A percentile compares a stretch with the other conserved stretches of the same genome.
Evolutionary conservation across 164 flowering plant species (phyloP).

Genomic region (Chloranthus sessilifolius): DNA sequence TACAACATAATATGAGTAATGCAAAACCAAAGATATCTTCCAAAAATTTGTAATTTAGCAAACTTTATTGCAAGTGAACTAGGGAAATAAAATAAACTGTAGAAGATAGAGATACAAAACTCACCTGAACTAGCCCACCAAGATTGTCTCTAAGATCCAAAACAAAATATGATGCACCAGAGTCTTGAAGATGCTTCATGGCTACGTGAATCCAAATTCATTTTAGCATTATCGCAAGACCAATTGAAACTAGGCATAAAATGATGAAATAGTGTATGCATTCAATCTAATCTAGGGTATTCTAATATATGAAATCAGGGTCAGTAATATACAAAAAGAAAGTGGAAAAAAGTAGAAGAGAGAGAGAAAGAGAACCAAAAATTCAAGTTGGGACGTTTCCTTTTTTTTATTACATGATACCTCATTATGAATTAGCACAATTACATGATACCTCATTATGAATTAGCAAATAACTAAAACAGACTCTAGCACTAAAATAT

Average conservation of each 20-base stretch:
- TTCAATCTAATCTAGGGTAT: too few species aligned
- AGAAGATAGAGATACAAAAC: constrained; percentile 1
- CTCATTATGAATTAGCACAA: too few species aligned
- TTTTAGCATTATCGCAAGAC: constrained; percentile 1
- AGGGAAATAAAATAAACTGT: background rate
- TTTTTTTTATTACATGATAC: too few species aligned
- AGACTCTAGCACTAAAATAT: too few species aligned
- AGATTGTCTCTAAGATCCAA: constrained; percentile 93
- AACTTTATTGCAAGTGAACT: background rate
- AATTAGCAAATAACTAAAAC: too few species aligned
- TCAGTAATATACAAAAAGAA: too few species aligned
- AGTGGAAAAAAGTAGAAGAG: too few species aligned
- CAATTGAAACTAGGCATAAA: constrained; percentile 6
- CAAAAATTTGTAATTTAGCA: background rate
- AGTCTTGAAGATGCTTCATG: constrained; percentile 77
- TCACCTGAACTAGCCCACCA: constrained; percentile 96
- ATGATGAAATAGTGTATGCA: background rate
- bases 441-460: too few species aligned
- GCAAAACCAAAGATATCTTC: background rate
- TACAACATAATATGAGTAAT: background rate
- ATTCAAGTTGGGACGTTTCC: too few species aligned
- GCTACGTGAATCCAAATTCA: constrained; percentile 42
- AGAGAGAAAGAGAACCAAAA: too few species aligned
- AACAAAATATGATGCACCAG: constrained; percentile 81
- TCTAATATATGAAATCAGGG: too few species aligned